phyloP scores from a whole-genome alignment of 441 rosid genomes.

The Populus tomentosa region DNA sequence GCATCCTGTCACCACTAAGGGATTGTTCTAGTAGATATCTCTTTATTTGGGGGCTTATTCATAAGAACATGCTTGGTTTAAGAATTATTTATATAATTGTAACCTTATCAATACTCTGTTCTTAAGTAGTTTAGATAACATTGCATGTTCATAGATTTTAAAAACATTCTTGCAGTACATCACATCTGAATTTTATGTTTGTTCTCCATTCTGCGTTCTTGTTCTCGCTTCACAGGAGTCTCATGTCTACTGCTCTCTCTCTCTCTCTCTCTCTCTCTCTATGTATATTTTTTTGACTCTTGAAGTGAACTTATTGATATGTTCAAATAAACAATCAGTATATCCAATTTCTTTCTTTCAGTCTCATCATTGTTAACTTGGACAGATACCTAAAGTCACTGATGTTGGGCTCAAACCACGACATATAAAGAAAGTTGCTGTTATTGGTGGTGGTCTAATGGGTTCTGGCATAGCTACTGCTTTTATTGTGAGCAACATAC shows the following conservation, averaged over 20 bases:
- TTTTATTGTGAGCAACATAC: constrained; percentile 54
- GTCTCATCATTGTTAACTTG: constrained; percentile 20
- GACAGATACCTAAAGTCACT: constrained; percentile 85
- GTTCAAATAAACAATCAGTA: not conserved
- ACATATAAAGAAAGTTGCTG: constrained; percentile 74
- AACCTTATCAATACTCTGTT: not conserved
- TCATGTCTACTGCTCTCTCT: not conserved
- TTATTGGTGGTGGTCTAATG: constrained; percentile 99
- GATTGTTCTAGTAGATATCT: not conserved
- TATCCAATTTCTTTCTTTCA: not conserved
- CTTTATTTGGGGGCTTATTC: too few species aligned
- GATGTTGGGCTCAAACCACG: constrained; percentile 85
- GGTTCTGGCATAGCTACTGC: constrained; percentile 98
- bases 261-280: not conserved
- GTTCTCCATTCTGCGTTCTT: not conserved
- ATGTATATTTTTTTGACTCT: too few species aligned
- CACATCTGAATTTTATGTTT: not conserved
- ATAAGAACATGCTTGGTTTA: not conserved
- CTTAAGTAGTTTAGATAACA: not conserved
- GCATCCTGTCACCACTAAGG: not conserved
- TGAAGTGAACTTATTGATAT: not conserved
- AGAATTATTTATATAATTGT: not conserved
- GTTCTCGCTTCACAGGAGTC: not conserved
- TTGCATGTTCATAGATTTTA: not conserved
- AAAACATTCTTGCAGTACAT: not conserved